Base-by-base conservation (phyloP, 1,139 yeast genomes). In the Debaryomyces sp. region DNA sequence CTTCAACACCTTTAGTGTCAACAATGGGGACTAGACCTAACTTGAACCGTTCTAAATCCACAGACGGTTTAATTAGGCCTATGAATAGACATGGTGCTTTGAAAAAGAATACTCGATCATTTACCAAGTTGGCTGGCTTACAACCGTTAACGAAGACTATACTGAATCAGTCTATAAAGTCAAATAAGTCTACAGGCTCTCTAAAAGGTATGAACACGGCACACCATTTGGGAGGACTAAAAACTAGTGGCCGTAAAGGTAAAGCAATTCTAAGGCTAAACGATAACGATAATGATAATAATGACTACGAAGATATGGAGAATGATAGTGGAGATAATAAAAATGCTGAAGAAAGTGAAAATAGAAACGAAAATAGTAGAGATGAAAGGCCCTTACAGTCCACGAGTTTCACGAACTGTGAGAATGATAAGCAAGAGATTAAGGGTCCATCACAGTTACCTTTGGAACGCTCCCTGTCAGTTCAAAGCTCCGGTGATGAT, bases 131-230 rank as follows among this genome's bases (percentile, higher is more conserved):
- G 37, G 70, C 78, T 3, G 73, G 69, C 1, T 54, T 75, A 17
- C 77, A 72, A 43, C 79, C 80, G 5, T 59, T 75, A 47, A 74
- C 79, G 5, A 71, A 71, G 47, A 67, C 79, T 15, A 54, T 55
- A 21, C 70, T 73, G 33, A 69, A 64, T 44, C 73, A 59, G 39
- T 66, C 70, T 7, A 49, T 62, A 22, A 64, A 61, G 47, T 61
- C 71, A 13, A 73, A 61, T 52, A 72, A 68, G 52, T 72, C 78
- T 7, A 60, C 61, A 21, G 58, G 67, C 1, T 72, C 78, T 5
- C 57, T 75, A 43, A 74, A 73, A 56, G 73, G 69, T n/a, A 50
- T 61, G 58, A 47, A 45, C 6, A 51, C 52, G n/a, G 29, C 55
- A n/a, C 45, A 50, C 13, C 54, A 53, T 22, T 49, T 53, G 5